Base-by-base conservation (phyloP, 2,329 filamentous ascomycete species). In the Xylariaceae sp. region DNA sequence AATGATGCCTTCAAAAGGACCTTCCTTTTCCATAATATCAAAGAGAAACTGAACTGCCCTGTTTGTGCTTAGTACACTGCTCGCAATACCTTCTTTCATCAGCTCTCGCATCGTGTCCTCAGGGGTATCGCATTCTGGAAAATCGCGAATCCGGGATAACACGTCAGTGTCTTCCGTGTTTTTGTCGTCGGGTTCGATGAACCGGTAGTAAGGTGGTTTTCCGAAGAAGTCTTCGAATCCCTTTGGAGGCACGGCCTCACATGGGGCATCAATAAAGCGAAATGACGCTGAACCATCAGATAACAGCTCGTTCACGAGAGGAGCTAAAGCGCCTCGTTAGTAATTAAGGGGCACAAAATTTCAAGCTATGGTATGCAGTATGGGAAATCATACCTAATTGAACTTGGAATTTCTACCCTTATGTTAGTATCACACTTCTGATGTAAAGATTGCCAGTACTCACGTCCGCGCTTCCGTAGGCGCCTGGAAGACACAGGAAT, bases 221-320 rank as follows among this genome's bases (percentile, higher is more conserved):
- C 82, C 82, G 65, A 85, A 85, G 68, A 81, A 85, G 45, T 81
- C 76, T 53, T 82, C 80, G 54, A 83, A 85, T 0, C 81, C 81
- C 18, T 76, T 67, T 0, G 82, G 82, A 3, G 82, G 81, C 0
- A 73, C 70, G 1, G 79, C 79, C 44, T 76, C 73, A 62, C 80
- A 78, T 16, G 77, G 77, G 2, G 80, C 82, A 47, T 84, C 72
- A 52, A 80, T 77, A 69, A 81, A 84, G 61, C 78, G 75, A 57
- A 84, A 82, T 4, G 72, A 73, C 0, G 78, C 79, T 6, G 75
- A 75, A 40, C 71, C 72, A 57, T 80, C 78, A 19, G 75, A 77
- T 18, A 70, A 65, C 9, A 81, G 66, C 60, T 81, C 79, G 43
- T 79, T 79, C 46, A 80, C 71, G 2, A 81, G 72, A n/a, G 79